Evolutionary conservation across 306 rosid species (phyloP), one percentile per base, ranked within the genome.

Genomic region (Rubus idaeus): DNA sequence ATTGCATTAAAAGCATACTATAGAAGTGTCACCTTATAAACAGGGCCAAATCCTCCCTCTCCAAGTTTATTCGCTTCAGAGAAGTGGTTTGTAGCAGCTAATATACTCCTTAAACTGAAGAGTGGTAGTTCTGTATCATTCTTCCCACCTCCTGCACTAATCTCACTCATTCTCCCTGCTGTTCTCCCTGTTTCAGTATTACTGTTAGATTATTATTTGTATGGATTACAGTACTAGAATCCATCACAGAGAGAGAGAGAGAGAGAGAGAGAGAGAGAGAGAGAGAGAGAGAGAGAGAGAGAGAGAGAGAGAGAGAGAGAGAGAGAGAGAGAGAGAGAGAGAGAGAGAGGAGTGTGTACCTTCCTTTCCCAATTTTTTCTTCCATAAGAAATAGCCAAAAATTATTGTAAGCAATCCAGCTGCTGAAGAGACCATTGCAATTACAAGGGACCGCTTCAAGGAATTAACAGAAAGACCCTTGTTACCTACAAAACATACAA

Each of bases 1-100:
- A 4, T 9, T 41, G 52, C 2, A 42, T 42, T 0, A 1, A 40
- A 0, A 67, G 18, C 9, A n/a, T 10, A n/a, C 3, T 1, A 20
- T 18, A 9, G 10, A 42, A 30, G 2, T 4, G 35, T 77, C 39
- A 88, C 91, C 90, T 81, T 86, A 58, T 83, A 88, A 4, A 90
- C 89, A n/a, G 89, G 79, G 12, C 95, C 92, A 53, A 79, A 88
- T 39, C 95, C 95, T 17, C 92, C 96, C 56, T n/a, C 74, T 68
- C 92, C 96, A 18, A 83, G 84, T 75, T 80, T 85, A 68, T 86
- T 82, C 23, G 72, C 52, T 44, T 82, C 79, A 6, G 90, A 84
- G 50, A 90, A 88, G 45, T 76, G 67, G 53, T 85, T 76, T n/a
- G 89, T 88, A 1, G 89, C 90, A 0, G 3, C 66, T 6, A 81